A percentile compares a stretch with the other conserved stretches of the same genome.
phyloP scores from a whole-genome alignment of 106 monocot genomes.

The Acorus calamus region DNA sequence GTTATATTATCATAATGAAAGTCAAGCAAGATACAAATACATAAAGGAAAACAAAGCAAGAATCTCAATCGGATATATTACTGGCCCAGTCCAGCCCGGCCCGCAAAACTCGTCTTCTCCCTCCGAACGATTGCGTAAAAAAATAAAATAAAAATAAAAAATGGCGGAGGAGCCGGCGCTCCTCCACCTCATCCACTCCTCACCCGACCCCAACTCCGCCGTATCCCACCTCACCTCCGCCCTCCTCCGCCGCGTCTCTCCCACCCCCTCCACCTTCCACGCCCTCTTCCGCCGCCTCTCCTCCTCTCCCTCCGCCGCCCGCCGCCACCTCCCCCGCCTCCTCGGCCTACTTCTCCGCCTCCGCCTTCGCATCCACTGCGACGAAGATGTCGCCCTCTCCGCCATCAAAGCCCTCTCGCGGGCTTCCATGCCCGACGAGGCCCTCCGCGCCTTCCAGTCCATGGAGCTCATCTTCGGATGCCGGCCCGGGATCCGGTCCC shows the following conservation, averaged over 20 bases:
- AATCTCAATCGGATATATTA: too few species aligned
- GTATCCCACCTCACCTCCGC: conserved; percentile 34
- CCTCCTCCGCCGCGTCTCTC: conserved; percentile 50
- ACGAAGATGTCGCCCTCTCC: conserved; percentile 59
- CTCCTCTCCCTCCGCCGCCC: conserved; percentile 34
- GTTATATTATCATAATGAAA: too few species aligned
- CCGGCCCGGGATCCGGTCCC: conserved; percentile 53
- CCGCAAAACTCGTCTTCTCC: too few species aligned
- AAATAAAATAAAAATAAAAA: too few species aligned
- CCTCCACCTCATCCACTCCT: too few species aligned
- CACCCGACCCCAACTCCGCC: too few species aligned
- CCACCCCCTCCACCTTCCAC: conserved; percentile 53
- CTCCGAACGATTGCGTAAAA: too few species aligned
- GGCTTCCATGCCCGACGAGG: conserved; percentile 53
- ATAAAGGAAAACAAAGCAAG: too few species aligned
- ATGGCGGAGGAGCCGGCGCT: too few species aligned
- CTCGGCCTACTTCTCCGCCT: conserved; percentile 49
- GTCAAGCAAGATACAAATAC: too few species aligned
- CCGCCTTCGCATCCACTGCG: conserved; percentile 42
- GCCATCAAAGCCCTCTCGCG: conserved; percentile 76
- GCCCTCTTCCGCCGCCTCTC: conserved; percentile 53
- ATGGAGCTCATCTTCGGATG: conserved; percentile 44
- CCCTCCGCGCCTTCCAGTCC: conserved; percentile 46
- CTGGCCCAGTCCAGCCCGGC: too few species aligned
- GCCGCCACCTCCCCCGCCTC: conserved; percentile 57